These are phyloP conservation scores for Vinca major DNA, from an alignment of 305 asterid genomes.

Conservation along the genomic window DNA sequence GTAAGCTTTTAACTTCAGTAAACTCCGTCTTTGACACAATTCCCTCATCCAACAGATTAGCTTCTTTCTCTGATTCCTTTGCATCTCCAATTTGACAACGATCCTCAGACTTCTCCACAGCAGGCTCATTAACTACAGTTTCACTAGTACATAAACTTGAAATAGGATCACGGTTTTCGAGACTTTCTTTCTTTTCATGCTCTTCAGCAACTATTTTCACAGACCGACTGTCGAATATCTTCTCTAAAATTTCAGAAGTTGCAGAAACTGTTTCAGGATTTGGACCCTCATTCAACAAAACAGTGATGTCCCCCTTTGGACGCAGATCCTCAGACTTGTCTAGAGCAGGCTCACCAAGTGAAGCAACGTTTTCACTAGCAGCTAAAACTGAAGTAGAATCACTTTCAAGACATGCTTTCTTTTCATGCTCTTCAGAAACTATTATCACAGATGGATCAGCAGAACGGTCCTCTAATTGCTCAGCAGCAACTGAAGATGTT, in stretches of 20 bases:
- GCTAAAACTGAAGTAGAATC: slow-evolving; percentile 1
- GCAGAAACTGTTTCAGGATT: slow-evolving; percentile 1
- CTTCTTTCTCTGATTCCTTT: slow-evolving; percentile 19
- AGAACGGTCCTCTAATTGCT: background rate
- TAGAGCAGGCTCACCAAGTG: slow-evolving; percentile 20
- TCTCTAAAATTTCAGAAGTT: background rate
- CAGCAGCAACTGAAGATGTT: background rate
- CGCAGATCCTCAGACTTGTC: slow-evolving; percentile 17
- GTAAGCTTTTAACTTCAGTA: slow-evolving; percentile 12
- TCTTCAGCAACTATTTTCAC: slow-evolving; percentile 4
- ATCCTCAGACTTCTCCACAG: slow-evolving; percentile 3
- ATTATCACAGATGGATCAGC: background rate
- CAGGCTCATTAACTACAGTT: background rate
- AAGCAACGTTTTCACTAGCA: slow-evolving; percentile 3
- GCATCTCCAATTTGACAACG: slow-evolving; percentile 21
- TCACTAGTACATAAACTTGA: slow-evolving; percentile 2
- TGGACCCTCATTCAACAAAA: background rate
- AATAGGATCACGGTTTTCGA: background rate
- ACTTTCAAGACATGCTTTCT: background rate
- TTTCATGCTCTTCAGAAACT: background rate
- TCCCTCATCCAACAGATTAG: slow-evolving; percentile 20
- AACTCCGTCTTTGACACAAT: slow-evolving; percentile 25
- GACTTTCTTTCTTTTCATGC: slow-evolving; percentile 7
- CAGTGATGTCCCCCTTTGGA: background rate
- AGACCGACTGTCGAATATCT: slow-evolving; percentile 10